Evolutionary conservation across 768 basidiomycete species (phyloP), one percentile per base, ranked within the genome.

Genomic region (Trametes cubensis): DNA sequence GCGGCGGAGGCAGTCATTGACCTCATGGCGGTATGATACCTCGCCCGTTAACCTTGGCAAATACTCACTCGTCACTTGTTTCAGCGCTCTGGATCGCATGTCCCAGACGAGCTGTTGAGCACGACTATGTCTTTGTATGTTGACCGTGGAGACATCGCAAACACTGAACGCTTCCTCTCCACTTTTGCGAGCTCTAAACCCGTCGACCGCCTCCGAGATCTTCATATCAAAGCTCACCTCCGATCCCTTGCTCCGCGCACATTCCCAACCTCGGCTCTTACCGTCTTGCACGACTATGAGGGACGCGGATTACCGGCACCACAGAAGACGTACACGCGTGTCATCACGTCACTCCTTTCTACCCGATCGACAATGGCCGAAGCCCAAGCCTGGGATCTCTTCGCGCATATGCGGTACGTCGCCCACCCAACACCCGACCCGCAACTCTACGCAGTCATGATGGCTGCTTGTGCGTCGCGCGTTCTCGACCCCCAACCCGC

Each of bases 331-430:
- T 97, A 98, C 74, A 86, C 85, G 10, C 78, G 84, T 21, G 75
- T 88, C 49, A 89, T 96, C 61, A 76, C 78, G 6, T 73, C 80
- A 47, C 86, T 87, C 38, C 84, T 83, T 67, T 78, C 78, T 45
- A 76, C 78, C 26, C 78, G 76, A 8, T 74, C 77, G 13, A 38
- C 74, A 68, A 40, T 72, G 1, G 84, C 83, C 2, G 83, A 83
- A 34, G 89, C 91, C 0, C 88, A 92, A 62, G 95, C 92, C 3
- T 97, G 94, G 93, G 93, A 98, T 70, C 83, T 98, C 42, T 98
- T 93, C 73, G 79, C 90, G 2, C 96, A 99, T 74, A 95, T 97
- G 92, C 92, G 96, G 48, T 95, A 97, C 63, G 91, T 92, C 15
- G 93, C 96, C 0, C 94, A 98, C 71, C 87, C 94, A 0, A 76